Conservation (phyloP, 805 yeast species). For the Yamadazyma akitaensis region DNA sequence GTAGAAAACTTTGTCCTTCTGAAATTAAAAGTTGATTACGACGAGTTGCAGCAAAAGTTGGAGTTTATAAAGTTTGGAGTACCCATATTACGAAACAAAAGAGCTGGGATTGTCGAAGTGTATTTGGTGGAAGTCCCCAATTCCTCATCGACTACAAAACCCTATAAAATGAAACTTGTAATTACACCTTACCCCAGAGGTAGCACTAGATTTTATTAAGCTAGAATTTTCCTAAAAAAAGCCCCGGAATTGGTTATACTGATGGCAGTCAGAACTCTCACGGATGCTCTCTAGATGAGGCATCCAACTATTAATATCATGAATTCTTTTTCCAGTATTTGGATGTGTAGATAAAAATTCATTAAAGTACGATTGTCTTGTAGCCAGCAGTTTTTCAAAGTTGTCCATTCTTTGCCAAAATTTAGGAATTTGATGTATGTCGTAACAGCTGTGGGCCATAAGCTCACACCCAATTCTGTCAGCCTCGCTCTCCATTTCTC, state of each 20-base stretch:
- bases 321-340: slow-evolving; percentile 66
- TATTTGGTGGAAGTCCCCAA: slow-evolving; percentile 24
- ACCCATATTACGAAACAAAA: slow-evolving; percentile 28
- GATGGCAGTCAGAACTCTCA: slow-evolving; percentile 22
- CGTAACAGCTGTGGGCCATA: slow-evolving; percentile 86
- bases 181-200: slow-evolving; percentile 8
- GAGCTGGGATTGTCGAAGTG: slow-evolving; percentile 33
- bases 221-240: slow-evolving; percentile 2
- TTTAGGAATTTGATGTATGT: slow-evolving; percentile 68
- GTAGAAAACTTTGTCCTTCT: slow-evolving; percentile 14
- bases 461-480: slow-evolving; percentile 91
- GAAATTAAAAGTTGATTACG: slow-evolving; percentile 7
- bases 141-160: not conserved
- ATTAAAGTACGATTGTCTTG: slow-evolving; percentile 30
- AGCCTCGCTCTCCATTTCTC: slow-evolving; percentile 95
- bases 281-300: slow-evolving; percentile 49
- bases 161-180: slow-evolving; percentile 16
- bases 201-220: not conserved
- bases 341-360: slow-evolving; percentile 91
- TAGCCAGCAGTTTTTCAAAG: slow-evolving; percentile 40
- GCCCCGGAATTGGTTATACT: slow-evolving; percentile 8
- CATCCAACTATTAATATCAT: slow-evolving; percentile 66
- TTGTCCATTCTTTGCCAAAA: slow-evolving; percentile 81
- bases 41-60: slow-evolving; percentile 6
- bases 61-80: slow-evolving; percentile 34